A percentile compares a stretch with the other conserved stretches of the same genome.
Evolutionary conservation across 2,329 filamentous ascomycete genomes (phyloP).

Genomic region (Emmonsiellopsis sp.): DNA sequence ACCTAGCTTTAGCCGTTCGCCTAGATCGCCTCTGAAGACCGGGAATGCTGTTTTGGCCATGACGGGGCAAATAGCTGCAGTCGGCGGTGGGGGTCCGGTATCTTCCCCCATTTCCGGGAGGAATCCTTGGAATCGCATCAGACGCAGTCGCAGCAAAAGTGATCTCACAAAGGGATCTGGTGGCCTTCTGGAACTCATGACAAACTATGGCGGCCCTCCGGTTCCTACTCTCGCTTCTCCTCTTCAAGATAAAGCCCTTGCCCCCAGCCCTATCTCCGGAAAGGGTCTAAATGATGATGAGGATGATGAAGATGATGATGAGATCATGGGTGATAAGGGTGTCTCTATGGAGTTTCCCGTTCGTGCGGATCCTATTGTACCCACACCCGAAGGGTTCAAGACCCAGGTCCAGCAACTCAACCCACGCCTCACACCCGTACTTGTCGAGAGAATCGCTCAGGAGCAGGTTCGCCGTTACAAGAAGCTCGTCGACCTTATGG

Average conservation of each 20-base stretch:
- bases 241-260: slow-evolving; percentile 20
- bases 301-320: slow-evolving; percentile 45
- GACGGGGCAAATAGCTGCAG: slow-evolving; percentile 35
- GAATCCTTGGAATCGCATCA: slow-evolving; percentile 36
- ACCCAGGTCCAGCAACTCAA: slow-evolving; percentile 65
- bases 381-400: slow-evolving; percentile 67
- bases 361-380: slow-evolving; percentile 57
- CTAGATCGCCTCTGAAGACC: slow-evolving; percentile 31
- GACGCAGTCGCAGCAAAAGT: slow-evolving; percentile 47
- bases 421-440: slow-evolving; percentile 55
- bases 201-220: slow-evolving; percentile 48
- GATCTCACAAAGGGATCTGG: slow-evolving; percentile 39
- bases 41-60: slow-evolving; percentile 34
- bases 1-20: slow-evolving; percentile 28
- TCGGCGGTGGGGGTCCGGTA: slow-evolving; percentile 43
- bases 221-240: slow-evolving; percentile 46
- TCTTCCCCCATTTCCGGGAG: slow-evolving; percentile 29
- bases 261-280: slow-evolving; percentile 8
- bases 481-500: slow-evolving; percentile 57
- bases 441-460: slow-evolving; percentile 72
- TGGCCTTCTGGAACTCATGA: slow-evolving; percentile 46
- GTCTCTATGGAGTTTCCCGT: slow-evolving; percentile 53
- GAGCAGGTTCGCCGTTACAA: slow-evolving; percentile 76
- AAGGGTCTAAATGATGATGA: slow-evolving; percentile 29
- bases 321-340: slow-evolving; percentile 47